These are phyloP conservation scores for Dipodascus albidus DNA, from an alignment of 805 yeast species.

Conservation along the genomic window DNA sequence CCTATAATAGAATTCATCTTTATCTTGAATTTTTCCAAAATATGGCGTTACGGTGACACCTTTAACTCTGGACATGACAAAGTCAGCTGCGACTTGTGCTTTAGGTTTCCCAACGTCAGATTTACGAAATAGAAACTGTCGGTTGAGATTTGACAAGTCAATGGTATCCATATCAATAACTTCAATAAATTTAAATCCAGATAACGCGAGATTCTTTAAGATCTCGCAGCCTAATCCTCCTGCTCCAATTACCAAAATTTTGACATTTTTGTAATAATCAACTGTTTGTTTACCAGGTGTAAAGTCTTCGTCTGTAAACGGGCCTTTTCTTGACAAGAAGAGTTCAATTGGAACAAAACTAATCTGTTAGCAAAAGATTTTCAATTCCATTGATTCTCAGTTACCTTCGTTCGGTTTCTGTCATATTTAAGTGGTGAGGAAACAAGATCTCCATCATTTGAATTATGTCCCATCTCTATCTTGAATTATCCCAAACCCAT, in stretches of 20 bases:
- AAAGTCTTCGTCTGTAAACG: constrained; percentile 27
- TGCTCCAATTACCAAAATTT: constrained; percentile 47
- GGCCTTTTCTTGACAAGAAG: constrained; percentile 17
- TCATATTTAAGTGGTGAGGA: not conserved
- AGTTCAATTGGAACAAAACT: not conserved
- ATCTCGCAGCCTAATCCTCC: constrained; percentile 83
- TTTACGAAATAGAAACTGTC: constrained; percentile 60
- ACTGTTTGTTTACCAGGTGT: constrained; percentile 24
- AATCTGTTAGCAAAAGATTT: too few species aligned
- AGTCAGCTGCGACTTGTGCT: constrained; percentile 52
- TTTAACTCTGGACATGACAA: constrained; percentile 34
- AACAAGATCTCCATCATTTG: not conserved
- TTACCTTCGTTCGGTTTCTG: not conserved
- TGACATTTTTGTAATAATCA: constrained; percentile 19
- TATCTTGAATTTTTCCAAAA: constrained; percentile 54
- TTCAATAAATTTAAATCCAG: constrained; percentile 56
- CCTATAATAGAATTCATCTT: constrained; percentile 48
- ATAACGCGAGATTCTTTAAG: constrained; percentile 53
- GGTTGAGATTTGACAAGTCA: constrained; percentile 61
- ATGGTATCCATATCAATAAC: constrained; percentile 78
- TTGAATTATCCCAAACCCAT: not conserved
- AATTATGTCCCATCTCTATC: not conserved
- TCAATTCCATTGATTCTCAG: too few species aligned
- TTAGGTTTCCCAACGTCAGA: constrained; percentile 55
- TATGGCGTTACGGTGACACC: constrained; percentile 42